Percentiles rank a stretch among this genome's conserved stretches.
Conservation (phyloP, 2,329 filamentous ascomycete species). For the Botrytis galanthina region DNA sequence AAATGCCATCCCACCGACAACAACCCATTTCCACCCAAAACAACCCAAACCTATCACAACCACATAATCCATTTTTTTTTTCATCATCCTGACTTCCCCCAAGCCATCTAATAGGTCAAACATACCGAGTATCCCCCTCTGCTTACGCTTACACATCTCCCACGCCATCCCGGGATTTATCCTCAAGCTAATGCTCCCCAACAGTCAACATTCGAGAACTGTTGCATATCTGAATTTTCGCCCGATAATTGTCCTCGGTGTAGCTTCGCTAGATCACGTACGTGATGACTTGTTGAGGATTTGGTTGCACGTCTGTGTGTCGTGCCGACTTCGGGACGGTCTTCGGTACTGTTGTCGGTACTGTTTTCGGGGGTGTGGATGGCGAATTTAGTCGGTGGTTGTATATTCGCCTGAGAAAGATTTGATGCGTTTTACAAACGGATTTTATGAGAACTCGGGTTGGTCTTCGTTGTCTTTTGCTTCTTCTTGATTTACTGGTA, state of each 20-base stretch:
- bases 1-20: background rate
- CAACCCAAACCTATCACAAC: background rate
- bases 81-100: background rate
- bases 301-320: background rate
- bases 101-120: background rate
- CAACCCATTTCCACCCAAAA: background rate
- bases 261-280: background rate
- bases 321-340: slow-evolving; percentile 4
- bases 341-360: background rate
- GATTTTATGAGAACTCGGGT: background rate
- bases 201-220: background rate
- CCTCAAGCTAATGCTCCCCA: background rate
- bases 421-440: background rate
- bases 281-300: background rate
- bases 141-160: background rate
- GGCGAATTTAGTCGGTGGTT: background rate
- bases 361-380: background rate
- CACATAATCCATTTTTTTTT: background rate
- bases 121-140: background rate
- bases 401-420: no score
- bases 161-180: background rate
- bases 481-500: background rate
- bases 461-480: background rate
- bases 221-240: background rate
- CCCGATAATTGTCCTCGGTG: background rate